Conservation (phyloP, 1,284 basidiomycete species). For the Malassezia cuniculi region DNA sequence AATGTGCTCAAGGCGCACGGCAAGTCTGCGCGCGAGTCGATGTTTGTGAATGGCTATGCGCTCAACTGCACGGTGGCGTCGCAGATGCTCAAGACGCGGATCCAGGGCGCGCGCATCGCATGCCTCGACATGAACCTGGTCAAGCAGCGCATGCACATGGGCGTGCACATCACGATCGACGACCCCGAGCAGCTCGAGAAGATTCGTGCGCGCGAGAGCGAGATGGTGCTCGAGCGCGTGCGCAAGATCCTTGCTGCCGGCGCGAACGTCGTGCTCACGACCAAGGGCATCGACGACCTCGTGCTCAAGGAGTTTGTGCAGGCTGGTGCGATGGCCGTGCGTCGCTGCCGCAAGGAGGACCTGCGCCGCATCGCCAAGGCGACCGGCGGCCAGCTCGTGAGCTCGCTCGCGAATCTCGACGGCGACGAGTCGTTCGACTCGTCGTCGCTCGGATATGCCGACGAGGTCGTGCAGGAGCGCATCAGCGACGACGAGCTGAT, state of each 20-base stretch:
- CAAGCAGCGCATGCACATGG: slow-evolving; percentile 93
- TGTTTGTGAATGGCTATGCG: slow-evolving; percentile 92
- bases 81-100: slow-evolving; percentile 97
- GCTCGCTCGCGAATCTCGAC: slow-evolving; percentile 86
- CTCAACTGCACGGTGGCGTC: slow-evolving; percentile 97
- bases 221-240: slow-evolving; percentile 90
- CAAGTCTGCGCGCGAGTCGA: slow-evolving; percentile 81
- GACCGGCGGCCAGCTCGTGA: slow-evolving; percentile 84
- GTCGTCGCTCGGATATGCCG: slow-evolving; percentile 73
- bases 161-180: slow-evolving; percentile 93
- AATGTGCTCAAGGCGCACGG: slow-evolving; percentile 99
- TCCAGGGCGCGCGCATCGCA: slow-evolving; percentile 87
- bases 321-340: slow-evolving; percentile 95
- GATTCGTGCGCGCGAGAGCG: slow-evolving; percentile 83
- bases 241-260: slow-evolving; percentile 90
- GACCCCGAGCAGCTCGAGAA: slow-evolving; percentile 93
- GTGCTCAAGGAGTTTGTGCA: slow-evolving; percentile 98
- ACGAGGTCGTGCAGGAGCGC: slow-evolving; percentile 91
- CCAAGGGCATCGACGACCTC: slow-evolving; percentile 96
- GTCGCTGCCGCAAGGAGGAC: slow-evolving; percentile 94
- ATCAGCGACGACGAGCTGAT: slow-evolving; percentile 98
- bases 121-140: slow-evolving; percentile 97
- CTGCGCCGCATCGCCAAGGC: slow-evolving; percentile 91
- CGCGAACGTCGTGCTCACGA: slow-evolving; percentile 92
- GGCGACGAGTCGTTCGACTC: slow-evolving; percentile 96